phyloP scores from a whole-genome alignment of 768 basidiomycete species.

The Mycena sanguinolenta region DNA sequence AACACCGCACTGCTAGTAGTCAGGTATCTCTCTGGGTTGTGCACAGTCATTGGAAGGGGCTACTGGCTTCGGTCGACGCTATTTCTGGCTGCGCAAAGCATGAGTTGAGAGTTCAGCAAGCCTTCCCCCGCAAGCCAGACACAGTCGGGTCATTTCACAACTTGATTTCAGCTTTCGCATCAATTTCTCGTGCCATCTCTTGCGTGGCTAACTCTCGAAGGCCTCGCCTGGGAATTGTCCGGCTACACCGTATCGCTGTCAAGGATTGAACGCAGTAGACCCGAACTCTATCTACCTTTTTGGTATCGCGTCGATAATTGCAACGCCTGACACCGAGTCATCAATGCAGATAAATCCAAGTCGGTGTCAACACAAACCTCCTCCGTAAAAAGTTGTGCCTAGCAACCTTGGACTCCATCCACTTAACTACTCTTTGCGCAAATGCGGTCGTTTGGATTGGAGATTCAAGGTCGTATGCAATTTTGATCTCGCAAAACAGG shows the following conservation, averaged over 20 bases:
- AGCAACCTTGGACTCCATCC: constrained; percentile 23
- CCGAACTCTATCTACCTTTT: not conserved
- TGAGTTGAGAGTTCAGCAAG: no score
- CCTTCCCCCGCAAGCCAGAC: no score
- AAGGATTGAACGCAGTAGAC: not conserved
- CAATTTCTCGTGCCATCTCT: constrained; percentile 3
- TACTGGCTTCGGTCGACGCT: no score
- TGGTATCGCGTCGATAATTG: constrained; percentile 6
- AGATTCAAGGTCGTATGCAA: constrained; percentile 56
- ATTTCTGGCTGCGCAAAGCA: no score
- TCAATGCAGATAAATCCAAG: no score
- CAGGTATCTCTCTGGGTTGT: no score
- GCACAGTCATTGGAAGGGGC: no score
- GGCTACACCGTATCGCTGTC: constrained; percentile 1
- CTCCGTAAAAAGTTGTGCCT: constrained; percentile 22
- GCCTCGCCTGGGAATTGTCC: constrained; percentile 21
- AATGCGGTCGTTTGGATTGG: not conserved
- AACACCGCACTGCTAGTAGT: no score
- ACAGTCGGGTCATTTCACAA: constrained; percentile 10
- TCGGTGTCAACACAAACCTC: not conserved
- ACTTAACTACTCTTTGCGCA: not conserved
- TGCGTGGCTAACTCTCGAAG: constrained; percentile 11
- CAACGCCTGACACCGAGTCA: constrained; percentile 4
- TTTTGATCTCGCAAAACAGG: constrained; percentile 65
- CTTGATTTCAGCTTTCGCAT: not conserved